Conservation (phyloP, 1,139 yeast genomes). For the Geotrichum histeridarum region DNA sequence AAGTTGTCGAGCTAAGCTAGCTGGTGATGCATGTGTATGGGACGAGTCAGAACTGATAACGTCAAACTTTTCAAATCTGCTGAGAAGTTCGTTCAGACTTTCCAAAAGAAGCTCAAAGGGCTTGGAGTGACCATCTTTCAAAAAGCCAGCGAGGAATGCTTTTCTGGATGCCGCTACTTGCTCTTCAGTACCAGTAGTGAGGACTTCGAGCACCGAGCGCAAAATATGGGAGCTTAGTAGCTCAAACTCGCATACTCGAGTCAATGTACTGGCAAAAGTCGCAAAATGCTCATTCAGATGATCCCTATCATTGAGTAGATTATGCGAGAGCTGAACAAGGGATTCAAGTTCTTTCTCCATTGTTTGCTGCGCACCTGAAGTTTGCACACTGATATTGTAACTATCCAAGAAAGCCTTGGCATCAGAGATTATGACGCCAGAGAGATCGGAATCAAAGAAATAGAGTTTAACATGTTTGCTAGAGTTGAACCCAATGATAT, state of each 20-base stretch:
- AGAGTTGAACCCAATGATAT: conserved; percentile 16
- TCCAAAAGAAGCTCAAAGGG: conserved; percentile 45
- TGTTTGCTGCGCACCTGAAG: conserved; percentile 7
- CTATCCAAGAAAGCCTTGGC: conserved; percentile 14
- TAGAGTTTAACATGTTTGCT: conserved; percentile 14
- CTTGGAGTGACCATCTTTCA: conserved; percentile 31
- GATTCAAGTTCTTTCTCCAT: conserved; percentile 13
- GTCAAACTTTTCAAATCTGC: conserved; percentile 72
- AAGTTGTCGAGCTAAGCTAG: conserved; percentile 69
- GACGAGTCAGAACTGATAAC: conserved; percentile 53
- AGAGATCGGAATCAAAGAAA: conserved; percentile 22
- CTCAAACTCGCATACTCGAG: conserved; percentile 66
- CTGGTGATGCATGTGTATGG: conserved; percentile 36
- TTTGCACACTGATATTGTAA: conserved; percentile 7
- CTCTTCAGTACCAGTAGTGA: conserved; percentile 35
- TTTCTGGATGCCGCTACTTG: conserved; percentile 29
- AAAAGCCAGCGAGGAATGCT: conserved; percentile 50
- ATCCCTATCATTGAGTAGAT: conserved; percentile 19
- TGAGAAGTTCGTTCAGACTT: conserved; percentile 67
- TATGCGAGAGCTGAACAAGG: conserved; percentile 9
- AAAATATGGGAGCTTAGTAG: conserved; percentile 65
- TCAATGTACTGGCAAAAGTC: conserved; percentile 31
- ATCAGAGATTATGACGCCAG: conserved; percentile 19
- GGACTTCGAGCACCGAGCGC: conserved; percentile 43
- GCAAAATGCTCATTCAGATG: conserved; percentile 29